Base-by-base conservation (phyloP, 495 filamentous ascomycete genomes). In the Xylaria palmicola region DNA sequence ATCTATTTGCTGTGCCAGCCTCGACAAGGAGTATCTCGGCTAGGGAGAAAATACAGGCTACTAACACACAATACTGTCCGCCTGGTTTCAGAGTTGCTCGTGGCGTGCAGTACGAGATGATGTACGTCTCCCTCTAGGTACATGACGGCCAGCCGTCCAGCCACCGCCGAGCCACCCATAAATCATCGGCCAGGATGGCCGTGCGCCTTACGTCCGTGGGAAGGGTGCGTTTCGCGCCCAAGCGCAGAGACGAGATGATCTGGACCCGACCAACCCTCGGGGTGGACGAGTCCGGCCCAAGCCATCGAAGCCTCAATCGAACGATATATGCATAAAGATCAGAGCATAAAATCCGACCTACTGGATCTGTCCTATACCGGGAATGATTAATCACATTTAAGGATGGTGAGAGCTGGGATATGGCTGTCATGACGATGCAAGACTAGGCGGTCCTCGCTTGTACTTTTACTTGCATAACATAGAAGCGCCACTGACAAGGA, bases 301-400 rank as follows among this genome's bases (percentile, higher is more conserved):
- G 13, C 52, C 39, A 43, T 56, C 27, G 12, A 39, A 54, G 40
- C 56, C 56, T 48, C 34, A 30, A 50, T 59, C 56, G 57, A 45
- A 51, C 19, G 47, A 60, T 60, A 44, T 22, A 32, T 60, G 57
- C 57, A 60, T 52, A 48, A 37, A 52, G 26, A 36, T 9, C 12
- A 12, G n/a, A 22, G 57, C 22, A 24, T 50, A 10, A n/a, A 29
- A 24, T 26, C 47, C 47, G 27, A 39, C 45, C 15, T 24, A 20
- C 47, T 24, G 47, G 47, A 32, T 43, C 37, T 0, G 39, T 34
- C 5, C 7, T 30, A 32, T 34, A 27, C 34, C 39, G 48, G 57
- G 37, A 44, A 22, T 51, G 48, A 60, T 52, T 19, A 1, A 24
- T 60, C 57, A 32, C 32, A 44, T 41, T 36, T 34, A 12, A 20